phyloP scores from a whole-genome alignment of 208 protist genomes.

The Jaenimonas drosophilae region DNA sequence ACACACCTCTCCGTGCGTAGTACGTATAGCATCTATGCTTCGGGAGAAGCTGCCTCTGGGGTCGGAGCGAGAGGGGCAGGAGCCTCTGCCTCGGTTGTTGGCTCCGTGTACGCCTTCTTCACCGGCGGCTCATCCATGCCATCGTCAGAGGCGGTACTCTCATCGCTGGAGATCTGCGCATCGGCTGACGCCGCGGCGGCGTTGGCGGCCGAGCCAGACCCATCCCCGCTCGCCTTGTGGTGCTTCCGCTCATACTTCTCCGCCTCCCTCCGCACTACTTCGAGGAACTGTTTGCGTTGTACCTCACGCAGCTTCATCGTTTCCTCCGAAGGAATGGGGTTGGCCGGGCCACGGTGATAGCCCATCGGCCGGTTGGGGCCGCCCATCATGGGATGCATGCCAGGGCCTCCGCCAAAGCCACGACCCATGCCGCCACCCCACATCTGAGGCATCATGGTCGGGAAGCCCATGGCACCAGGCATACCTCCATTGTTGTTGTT shows the following conservation, averaged over 20 bases:
- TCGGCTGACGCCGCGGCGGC: conserved; percentile 16
- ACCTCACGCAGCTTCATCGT: conserved; percentile 65
- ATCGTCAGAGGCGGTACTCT: conserved; percentile 2
- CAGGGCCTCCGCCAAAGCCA: background rate
- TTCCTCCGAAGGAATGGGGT: conserved; percentile 47
- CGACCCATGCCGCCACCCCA: too few relatives aligned
- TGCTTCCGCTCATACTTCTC: conserved; percentile 67
- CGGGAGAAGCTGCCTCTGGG: too few relatives aligned
- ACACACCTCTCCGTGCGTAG: too few relatives aligned
- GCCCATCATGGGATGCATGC: background rate
- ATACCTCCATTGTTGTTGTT: conserved; percentile 8
- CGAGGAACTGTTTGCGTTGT: conserved; percentile 74
- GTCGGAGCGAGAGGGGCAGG: too few relatives aligned
- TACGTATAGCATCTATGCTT: too few relatives aligned
- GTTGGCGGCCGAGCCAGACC: too few relatives aligned
- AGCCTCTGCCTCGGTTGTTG: too few relatives aligned
- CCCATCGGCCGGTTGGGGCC: background rate
- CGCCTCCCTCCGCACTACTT: conserved; percentile 59
- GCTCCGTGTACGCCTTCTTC: conserved; percentile 4
- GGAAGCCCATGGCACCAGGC: conserved; percentile 1
- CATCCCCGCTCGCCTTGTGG: conserved; percentile 17
- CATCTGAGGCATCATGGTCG: conserved; percentile 4
- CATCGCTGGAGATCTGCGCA: conserved; percentile 11
- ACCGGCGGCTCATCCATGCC: background rate
- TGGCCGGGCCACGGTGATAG: conserved; percentile 20